These are phyloP conservation scores for Urtica urens DNA, from an alignment of 306 rosid species.

Conservation along the genomic window DNA sequence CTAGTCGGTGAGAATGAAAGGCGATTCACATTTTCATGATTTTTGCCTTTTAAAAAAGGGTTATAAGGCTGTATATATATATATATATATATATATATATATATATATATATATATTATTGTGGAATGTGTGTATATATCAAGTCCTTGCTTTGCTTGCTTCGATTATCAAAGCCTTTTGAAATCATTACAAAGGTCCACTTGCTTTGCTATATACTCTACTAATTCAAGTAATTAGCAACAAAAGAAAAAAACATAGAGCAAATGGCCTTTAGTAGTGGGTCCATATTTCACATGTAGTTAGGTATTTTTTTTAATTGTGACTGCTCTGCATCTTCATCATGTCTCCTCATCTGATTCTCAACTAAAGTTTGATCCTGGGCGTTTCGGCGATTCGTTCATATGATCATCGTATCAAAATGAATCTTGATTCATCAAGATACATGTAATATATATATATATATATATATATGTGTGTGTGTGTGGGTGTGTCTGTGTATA, in stretches of 20 bases:
- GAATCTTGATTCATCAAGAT: neutral
- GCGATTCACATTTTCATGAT: constrained; percentile 6
- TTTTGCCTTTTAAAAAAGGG: constrained; percentile 32
- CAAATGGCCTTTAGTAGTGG: constrained; percentile 16
- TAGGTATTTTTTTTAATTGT: constrained; percentile 15
- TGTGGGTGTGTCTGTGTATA: too few relatives aligned
- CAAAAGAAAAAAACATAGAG: too few relatives aligned
- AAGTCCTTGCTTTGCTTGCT: constrained; percentile 50
- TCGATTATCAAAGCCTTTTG: constrained; percentile 27
- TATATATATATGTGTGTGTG: neutral
- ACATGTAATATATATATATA: neutral
- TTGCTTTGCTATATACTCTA: constrained; percentile 6
- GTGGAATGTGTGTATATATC: constrained; percentile 14
- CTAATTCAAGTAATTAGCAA: constrained; percentile 18
- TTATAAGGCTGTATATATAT: constrained; percentile 16
- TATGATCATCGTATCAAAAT: constrained; percentile 23
- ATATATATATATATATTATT: constrained; percentile 13
- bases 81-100: constrained; percentile 9
- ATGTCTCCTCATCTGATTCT: constrained; percentile 31
- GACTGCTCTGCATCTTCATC: constrained; percentile 30
- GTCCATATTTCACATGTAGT: constrained; percentile 38
- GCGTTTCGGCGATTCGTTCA: constrained; percentile 18
- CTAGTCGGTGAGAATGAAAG: constrained; percentile 21
- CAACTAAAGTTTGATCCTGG: constrained; percentile 28
- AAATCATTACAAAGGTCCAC: constrained; percentile 46